Percentiles rank a stretch among this genome's conserved stretches.
These are phyloP conservation scores for Populus hybrid DNA, from an alignment of 441 rosid genomes.

Conservation along the genomic window DNA sequence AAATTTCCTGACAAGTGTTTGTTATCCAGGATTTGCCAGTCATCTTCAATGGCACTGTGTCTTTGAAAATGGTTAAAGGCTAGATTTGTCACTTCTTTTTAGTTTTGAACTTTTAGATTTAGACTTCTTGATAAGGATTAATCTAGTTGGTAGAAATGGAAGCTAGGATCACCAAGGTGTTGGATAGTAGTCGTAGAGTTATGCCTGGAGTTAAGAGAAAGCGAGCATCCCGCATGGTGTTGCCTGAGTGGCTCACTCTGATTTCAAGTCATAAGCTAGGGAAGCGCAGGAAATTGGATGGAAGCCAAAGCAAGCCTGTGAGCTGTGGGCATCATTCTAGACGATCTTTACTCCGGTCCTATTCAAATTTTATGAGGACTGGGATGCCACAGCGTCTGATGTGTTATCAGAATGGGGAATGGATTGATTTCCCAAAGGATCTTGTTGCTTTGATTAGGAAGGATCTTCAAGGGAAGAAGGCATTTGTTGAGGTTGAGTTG, in stretches of 20 bases:
- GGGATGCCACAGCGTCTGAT: constrained; percentile 67
- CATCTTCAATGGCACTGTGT: constrained; percentile 18
- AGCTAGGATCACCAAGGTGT: constrained; percentile 61
- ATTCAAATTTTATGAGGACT: constrained; percentile 66
- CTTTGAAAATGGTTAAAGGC: constrained; percentile 31
- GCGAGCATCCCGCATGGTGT: constrained; percentile 36
- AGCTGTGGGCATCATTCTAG: constrained; percentile 36
- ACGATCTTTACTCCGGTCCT: constrained; percentile 56
- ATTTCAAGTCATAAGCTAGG: constrained; percentile 30
- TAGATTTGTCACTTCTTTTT: constrained; percentile 28
- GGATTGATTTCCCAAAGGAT: constrained; percentile 68
- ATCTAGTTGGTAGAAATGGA: constrained; percentile 68
- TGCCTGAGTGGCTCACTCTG: constrained; percentile 35
- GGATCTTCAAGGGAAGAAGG: constrained; percentile 64
- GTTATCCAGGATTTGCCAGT: constrained; percentile 31
- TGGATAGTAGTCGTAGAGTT: constrained; percentile 55
- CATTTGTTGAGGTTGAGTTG: constrained; percentile 54
- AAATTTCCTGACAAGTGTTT: constrained; percentile 5
- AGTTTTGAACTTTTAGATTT: constrained; percentile 39
- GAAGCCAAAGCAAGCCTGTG: constrained; percentile 28
- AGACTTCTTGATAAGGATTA: constrained; percentile 53
- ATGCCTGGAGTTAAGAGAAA: constrained; percentile 59
- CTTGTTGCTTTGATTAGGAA: constrained; percentile 40
- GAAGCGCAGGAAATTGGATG: constrained; percentile 54
- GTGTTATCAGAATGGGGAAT: constrained; percentile 72